Evolutionary conservation across 495 filamentous ascomycete genomes (phyloP).

Genomic region (Talaromyces liani): DNA sequence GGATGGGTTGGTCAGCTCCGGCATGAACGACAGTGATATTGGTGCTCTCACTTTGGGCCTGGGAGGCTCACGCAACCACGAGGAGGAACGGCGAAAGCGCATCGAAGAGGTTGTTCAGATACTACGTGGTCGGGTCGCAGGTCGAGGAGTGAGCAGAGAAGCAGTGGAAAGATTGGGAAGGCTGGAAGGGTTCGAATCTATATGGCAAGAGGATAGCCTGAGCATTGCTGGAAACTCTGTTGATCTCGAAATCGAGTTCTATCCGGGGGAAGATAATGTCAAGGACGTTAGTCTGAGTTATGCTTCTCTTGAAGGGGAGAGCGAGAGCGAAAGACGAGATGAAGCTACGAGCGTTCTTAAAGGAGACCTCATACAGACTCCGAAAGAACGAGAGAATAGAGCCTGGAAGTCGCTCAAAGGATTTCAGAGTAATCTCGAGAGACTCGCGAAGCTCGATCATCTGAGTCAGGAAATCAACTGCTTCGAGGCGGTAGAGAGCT

Average conservation of each 20-base stretch:
- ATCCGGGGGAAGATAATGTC: conserved; percentile 35
- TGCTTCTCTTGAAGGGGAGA: conserved; percentile 32
- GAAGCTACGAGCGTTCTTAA: conserved; percentile 45
- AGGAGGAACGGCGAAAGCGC: conserved; percentile 47
- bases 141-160: conserved; percentile 62
- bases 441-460: conserved; percentile 69
- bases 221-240: conserved; percentile 63
- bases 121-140: conserved; percentile 34
- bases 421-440: conserved; percentile 76
- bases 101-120: conserved; percentile 39
- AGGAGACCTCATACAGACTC: conserved; percentile 36
- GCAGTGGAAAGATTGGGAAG: conserved; percentile 71
- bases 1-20: conserved; percentile 30
- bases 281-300: conserved; percentile 39
- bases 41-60: conserved; percentile 37
- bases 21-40: conserved; percentile 39
- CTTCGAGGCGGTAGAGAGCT: conserved; percentile 78
- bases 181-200: conserved; percentile 64
- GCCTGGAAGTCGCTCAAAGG: conserved; percentile 52
- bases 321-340: conserved; percentile 31
- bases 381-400: conserved; percentile 29
- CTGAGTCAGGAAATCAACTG: conserved; percentile 79
- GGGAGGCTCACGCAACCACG: conserved; percentile 35
- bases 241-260: conserved; percentile 45
- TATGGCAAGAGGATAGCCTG: conserved; percentile 63